These are phyloP conservation scores for Boechera retrofracta DNA, from an alignment of 345 rosid species.

Conservation along the genomic window DNA sequence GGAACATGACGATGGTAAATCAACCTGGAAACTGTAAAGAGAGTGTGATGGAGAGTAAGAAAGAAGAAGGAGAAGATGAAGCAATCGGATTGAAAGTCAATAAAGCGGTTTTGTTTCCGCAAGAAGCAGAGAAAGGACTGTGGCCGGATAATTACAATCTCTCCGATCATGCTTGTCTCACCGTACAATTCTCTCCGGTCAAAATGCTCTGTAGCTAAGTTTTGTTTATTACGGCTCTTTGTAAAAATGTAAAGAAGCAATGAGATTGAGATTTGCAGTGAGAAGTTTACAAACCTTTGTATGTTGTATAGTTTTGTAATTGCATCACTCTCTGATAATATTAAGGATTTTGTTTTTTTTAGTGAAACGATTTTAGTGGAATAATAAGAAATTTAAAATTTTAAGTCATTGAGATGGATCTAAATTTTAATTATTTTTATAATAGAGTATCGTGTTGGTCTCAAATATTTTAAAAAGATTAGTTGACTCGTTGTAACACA, in stretches of 20 bases:
- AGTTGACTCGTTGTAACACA: constrained; percentile 20
- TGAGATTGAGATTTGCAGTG: constrained; percentile 21
- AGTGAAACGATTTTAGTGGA: not conserved
- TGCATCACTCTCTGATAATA: not conserved
- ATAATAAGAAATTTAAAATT: not conserved
- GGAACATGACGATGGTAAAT: constrained; percentile 49
- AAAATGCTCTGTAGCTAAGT: constrained; percentile 58
- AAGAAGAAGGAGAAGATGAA: constrained; percentile 46
- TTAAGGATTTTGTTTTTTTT: not conserved
- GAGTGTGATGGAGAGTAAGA: constrained; percentile 29
- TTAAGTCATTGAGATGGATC: not conserved
- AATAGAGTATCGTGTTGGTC: not conserved
- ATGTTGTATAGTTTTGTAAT: constrained; percentile 9
- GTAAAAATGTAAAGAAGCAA: constrained; percentile 8
- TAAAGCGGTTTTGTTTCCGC: constrained; percentile 80
- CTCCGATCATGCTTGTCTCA: constrained; percentile 91
- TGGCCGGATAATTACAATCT: constrained; percentile 92
- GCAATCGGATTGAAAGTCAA: constrained; percentile 75
- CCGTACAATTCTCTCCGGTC: constrained; percentile 80
- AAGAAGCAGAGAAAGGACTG: constrained; percentile 85
- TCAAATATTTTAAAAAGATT: not conserved
- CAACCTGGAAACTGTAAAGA: constrained; percentile 41
- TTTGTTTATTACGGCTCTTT: constrained; percentile 1
- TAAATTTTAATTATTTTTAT: not conserved
- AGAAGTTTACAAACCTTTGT: not conserved